Evolutionary conservation across 306 rosid genomes (phyloP).

Genomic region (Cyamopsis tetragonoloba): DNA sequence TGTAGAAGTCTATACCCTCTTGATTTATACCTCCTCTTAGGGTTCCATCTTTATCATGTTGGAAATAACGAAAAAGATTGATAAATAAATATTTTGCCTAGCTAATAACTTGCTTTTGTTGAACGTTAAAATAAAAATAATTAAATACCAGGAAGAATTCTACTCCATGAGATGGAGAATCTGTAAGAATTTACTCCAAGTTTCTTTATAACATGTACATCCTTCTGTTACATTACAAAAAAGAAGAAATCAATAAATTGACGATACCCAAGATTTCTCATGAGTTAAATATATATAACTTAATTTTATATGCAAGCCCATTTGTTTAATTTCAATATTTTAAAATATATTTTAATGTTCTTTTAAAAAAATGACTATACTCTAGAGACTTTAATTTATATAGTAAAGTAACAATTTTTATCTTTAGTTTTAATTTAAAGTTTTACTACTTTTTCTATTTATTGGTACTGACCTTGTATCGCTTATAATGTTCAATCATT

Average conservation of each 20-base stretch:
- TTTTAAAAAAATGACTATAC: too few species aligned
- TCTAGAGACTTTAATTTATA: too few species aligned
- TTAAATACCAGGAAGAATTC: constrained; percentile 31
- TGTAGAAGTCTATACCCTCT: constrained; percentile 35
- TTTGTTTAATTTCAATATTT: too few species aligned
- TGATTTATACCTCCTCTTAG: constrained; percentile 32
- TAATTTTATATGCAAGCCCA: too few species aligned
- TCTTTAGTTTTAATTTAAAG: too few species aligned
- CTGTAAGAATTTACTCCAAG: constrained; percentile 30
- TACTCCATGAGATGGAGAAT: constrained; percentile 37
- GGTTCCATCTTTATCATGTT: constrained; percentile 21
- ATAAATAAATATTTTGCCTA: background rate
- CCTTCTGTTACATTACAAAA: constrained; percentile 17
- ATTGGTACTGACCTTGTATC: constrained; percentile 23
- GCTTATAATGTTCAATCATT: constrained; percentile 26
- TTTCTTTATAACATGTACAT: constrained; percentile 14
- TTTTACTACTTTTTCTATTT: too few species aligned
- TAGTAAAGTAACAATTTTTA: too few species aligned
- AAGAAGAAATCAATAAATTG: background rate
- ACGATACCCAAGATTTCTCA: too few species aligned
- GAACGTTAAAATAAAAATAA: background rate
- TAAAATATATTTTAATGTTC: too few species aligned
- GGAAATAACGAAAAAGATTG: background rate
- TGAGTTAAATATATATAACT: too few species aligned
- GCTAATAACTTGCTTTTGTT: background rate